phyloP scores from a whole-genome alignment of 805 yeast species.

The Kazachstania psychrophila region DNA sequence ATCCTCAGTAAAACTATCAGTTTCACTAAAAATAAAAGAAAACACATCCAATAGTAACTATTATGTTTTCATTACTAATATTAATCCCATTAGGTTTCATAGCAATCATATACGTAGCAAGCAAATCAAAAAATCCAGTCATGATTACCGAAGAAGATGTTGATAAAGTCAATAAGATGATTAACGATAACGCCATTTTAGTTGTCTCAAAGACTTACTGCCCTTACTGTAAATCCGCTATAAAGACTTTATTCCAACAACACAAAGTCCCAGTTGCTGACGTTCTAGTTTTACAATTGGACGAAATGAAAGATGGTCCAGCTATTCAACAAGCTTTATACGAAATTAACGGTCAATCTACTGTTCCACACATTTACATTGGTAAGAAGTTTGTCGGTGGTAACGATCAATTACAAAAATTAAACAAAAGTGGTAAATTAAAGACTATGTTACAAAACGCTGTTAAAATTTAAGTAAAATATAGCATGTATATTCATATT shows the following conservation, averaged over 20 bases:
- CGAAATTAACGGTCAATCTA: slow-evolving; percentile 76
- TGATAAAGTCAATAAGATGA: slow-evolving; percentile 51
- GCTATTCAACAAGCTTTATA: slow-evolving; percentile 71
- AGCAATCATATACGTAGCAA: no score
- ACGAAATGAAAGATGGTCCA: slow-evolving; percentile 56
- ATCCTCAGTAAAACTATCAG: no score
- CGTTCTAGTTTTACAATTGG: slow-evolving; percentile 34
- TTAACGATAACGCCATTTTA: slow-evolving; percentile 57
- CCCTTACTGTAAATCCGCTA: slow-evolving; percentile 49
- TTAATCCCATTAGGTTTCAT: no score
- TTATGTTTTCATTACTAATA: no score
- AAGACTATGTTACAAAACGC: slow-evolving; percentile 16
- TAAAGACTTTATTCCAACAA: slow-evolving; percentile 30
- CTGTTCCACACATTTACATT: slow-evolving; percentile 89
- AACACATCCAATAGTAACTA: no score
- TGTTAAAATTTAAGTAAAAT: background rate
- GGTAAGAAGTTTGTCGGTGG: slow-evolving; percentile 92
- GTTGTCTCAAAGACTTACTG: slow-evolving; percentile 76
- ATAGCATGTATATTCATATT: background rate
- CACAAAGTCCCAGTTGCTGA: slow-evolving; percentile 36
- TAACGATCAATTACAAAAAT: slow-evolving; percentile 75
- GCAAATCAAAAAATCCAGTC: slow-evolving; percentile 12
- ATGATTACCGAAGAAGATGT: slow-evolving; percentile 52
- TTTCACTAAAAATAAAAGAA: no score
- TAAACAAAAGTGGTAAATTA: slow-evolving; percentile 54